Base-by-base conservation (phyloP, 805 yeast species). In the Wickerhamiella sergipiensis region DNA sequence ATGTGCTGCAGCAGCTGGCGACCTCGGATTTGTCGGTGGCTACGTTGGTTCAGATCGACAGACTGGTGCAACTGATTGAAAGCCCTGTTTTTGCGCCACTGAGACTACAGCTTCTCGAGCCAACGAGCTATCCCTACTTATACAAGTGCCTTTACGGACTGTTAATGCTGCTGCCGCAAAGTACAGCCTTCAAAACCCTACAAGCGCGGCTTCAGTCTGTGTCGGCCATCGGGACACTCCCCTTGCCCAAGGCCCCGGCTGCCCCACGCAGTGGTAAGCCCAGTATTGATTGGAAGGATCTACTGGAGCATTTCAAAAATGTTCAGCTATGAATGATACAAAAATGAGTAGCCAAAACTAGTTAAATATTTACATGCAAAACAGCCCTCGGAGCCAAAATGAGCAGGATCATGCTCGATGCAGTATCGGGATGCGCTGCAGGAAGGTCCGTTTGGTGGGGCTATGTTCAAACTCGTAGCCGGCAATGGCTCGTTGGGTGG, bases 151-250 rank as follows among this genome's bases (percentile, higher is more conserved):
- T 92, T 29, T 92, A 87, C 64, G 98, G 97, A 1, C 75, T 92
- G 29, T 70, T 92, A 53, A 92, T 92, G 98, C 73, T 92, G 5
- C 67, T 92, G 47, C 98, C 98, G 0, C 98, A 92, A 64, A 86
- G 96, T 0, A 76, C 85, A 12, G 95, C 97, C 0, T 92, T 86
- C 63, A 79, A 76, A n/a, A 79, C 85, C 0, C 71, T 92, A 56
- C 83, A 83, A 56, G 85, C 82, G 59, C 73, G 98, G 53, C 71
- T 92, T 48, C 77, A 76, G 47, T 72, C 85, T 38, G 75, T 83
- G 19, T 60, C 69, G 6, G 62, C 66, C 2, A 62, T 69, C 44
- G 69, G 68, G 6, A 61, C 60, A 40, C 57, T 69, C 31, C 67
- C 66, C 33, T 39, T 62, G 7, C 64, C 64, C 12, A 45, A 31